Evolutionary conservation across 345 rosid genomes (phyloP).

Genomic region (Eucalyptus sideroxylon): DNA sequence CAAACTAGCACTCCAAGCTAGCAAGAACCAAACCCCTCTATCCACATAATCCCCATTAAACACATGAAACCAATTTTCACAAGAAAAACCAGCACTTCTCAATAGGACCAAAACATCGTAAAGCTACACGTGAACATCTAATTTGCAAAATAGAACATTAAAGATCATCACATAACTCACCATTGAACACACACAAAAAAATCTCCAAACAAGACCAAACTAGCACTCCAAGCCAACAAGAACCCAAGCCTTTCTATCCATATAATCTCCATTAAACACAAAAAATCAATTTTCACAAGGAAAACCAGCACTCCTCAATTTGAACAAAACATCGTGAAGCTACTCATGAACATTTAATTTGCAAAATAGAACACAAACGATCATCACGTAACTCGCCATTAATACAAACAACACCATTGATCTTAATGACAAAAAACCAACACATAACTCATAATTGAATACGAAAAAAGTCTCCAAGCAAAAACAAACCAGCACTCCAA

Average conservation of each 20-base stretch:
- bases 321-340: conserved; percentile 66
- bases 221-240: conserved; percentile 57
- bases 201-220: not conserved
- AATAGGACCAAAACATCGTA: conserved; percentile 62
- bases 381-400: no score
- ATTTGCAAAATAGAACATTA: conserved; percentile 50
- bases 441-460: no score
- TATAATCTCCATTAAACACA: conserved; percentile 93
- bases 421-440: no score
- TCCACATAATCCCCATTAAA: conserved; percentile 96
- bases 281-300: conserved; percentile 51
- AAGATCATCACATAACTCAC: conserved; percentile 9
- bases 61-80: conserved; percentile 44
- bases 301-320: conserved; percentile 49
- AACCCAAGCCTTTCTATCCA: conserved; percentile 98
- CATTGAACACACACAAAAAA: not conserved
- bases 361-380: no score
- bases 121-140: conserved; percentile 76
- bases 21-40: conserved; percentile 86
- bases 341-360: conserved; percentile 57
- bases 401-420: no score
- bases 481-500: no score
- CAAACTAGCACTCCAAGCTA: conserved; percentile 49
- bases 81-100: conserved; percentile 57
- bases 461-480: no score